Percentiles rank a stretch among this genome's conserved stretches.
Evolutionary conservation across 139 green algal species (phyloP).

Genomic region (Chlorella sp.): DNA sequence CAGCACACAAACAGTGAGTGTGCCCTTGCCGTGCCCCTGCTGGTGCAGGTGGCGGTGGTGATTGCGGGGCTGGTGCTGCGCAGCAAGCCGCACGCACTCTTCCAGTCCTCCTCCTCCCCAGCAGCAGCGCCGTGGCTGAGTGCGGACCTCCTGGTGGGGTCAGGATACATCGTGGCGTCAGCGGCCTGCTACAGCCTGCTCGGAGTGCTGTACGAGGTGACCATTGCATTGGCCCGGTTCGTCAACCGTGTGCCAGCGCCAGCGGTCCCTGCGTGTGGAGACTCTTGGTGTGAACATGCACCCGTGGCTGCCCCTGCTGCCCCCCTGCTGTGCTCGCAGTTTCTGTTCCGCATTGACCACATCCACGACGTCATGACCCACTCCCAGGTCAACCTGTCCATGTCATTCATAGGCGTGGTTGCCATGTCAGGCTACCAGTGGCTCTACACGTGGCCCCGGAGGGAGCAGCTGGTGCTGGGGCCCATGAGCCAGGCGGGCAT

Average conservation of each 20-base stretch:
- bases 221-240: too few species aligned
- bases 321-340: too few species aligned
- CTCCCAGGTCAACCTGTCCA: background rate
- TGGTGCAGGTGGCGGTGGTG: slow-evolving; percentile 3
- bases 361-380: too few species aligned
- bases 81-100: background rate
- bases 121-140: background rate
- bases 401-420: slow-evolving; percentile 6
- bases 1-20: background rate
- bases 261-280: too few species aligned
- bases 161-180: background rate
- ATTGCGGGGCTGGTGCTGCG: background rate
- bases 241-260: too few species aligned
- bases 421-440: slow-evolving; percentile 13
- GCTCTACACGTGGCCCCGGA: slow-evolving; percentile 11
- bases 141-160: background rate
- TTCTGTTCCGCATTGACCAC: too few species aligned
- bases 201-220: slow-evolving; percentile 3
- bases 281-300: too few species aligned
- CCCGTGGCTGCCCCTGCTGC: too few species aligned
- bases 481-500: slow-evolving; percentile 7
- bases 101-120: too few species aligned
- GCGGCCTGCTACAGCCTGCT: slow-evolving; percentile 1
- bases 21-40: background rate
- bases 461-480: slow-evolving; percentile 7